Evolutionary conservation across 2,329 filamentous ascomycete genomes (phyloP), one percentile per base, ranked within the genome.

Genomic region (Colletotrichum musae): DNA sequence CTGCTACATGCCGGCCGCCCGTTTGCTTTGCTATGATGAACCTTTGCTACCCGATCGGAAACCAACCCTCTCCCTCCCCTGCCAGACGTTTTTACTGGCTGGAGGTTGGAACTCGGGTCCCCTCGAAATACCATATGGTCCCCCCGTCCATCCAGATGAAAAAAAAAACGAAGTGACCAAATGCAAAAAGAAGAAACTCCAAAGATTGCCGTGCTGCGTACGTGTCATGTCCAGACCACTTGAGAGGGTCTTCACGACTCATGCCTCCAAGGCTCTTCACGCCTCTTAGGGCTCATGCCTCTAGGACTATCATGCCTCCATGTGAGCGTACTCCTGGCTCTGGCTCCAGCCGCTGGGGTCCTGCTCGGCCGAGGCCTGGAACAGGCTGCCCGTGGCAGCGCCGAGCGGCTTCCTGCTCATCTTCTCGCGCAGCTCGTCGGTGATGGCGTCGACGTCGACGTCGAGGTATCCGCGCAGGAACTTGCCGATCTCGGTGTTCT

Each of bases 401-500:
- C 70, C 70, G 26, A 71, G 32, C 48, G 60, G 63, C 51, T 72
- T 74, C 32, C 72, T 72, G 64, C 73, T 70, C 76, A 80, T 75
- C 82, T 90, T 90, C 71, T 90, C 82, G 73, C 85, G 87, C 52
- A 99, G 82, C 79, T 96, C 91, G 75, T 89, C 84, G 1, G 95
- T 98, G 64, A 98, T 89, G 39, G 85, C 85, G 1, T 93, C 88
- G 2, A 97, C 89, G 77, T 98, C 91, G 1, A 98, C 89, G 57
- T 88, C 88, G 0, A 99, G 87, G 76, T 96, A 99, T 9, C 90
- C 83, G 7, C 89, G 85, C 67, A 99, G 81, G 79, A 98, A 99
- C 52, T 88, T 84, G 41, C 96, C 96, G 1, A 99, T 87, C 28
- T 98, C 94, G 0, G 92, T 98, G 78, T 99, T 99, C 84, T 99